Conservation (phyloP, 495 filamentous ascomycete species). For the Hypoxylon rickii region DNA sequence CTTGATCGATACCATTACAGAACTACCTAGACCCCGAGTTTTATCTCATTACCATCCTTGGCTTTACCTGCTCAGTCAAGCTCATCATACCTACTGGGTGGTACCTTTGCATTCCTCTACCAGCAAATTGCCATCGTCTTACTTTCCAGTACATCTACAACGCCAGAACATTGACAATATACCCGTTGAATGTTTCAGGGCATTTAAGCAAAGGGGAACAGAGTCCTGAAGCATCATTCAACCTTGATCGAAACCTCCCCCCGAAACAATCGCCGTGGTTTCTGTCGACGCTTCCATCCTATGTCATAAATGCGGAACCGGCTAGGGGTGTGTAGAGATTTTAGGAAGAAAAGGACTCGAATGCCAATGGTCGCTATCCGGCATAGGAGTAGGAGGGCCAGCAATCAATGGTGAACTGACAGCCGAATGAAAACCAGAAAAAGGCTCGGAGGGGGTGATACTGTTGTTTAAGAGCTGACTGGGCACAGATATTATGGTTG, state of each 20-base stretch:
- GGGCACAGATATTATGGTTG: conserved; percentile 23
- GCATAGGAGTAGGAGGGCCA: conserved; percentile 4
- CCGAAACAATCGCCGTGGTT: too few species aligned
- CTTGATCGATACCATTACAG: conserved; percentile 12
- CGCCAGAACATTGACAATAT: too few species aligned
- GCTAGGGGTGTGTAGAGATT: conserved; percentile 16
- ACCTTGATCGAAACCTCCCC: too few species aligned
- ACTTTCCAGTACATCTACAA: conserved; percentile 15
- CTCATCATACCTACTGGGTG: too few species aligned
- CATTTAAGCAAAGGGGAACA: too few species aligned
- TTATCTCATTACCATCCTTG: conserved; percentile 1
- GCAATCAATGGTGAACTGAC: neutral
- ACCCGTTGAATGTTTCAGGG: too few species aligned
- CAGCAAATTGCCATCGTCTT: too few species aligned
- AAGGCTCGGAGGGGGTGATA: neutral
- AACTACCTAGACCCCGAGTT: conserved; percentile 10
- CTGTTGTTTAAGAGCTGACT: conserved; percentile 20
- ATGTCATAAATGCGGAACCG: conserved; percentile 1
- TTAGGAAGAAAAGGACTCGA: too few species aligned
- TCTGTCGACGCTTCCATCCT: neutral
- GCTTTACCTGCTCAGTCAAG: conserved; percentile 1
- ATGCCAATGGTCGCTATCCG: conserved; percentile 23
- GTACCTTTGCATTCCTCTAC: conserved; percentile 3
- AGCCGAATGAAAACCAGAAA: conserved; percentile 3
- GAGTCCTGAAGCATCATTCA: too few species aligned